phyloP scores from a whole-genome alignment of 495 filamentous ascomycete genomes.

The Tirmania nivea region DNA sequence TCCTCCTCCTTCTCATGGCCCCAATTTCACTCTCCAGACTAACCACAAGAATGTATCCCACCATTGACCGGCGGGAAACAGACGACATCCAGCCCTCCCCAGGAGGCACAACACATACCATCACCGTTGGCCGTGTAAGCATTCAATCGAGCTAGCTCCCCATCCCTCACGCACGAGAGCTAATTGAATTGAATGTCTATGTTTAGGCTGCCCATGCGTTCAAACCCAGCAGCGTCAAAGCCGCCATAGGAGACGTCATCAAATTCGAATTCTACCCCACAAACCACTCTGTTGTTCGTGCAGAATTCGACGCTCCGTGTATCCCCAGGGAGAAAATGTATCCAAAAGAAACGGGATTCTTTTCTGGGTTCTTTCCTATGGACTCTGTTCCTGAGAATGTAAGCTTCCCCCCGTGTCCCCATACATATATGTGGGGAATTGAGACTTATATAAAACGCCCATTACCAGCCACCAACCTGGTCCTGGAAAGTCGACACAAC shows the following conservation, averaged over 20 bases:
- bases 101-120: neutral
- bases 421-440: too few species aligned
- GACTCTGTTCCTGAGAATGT: conserved; percentile 22
- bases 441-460: neutral
- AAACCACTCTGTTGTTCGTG: conserved; percentile 36
- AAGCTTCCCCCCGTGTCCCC: conserved; percentile 2
- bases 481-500: conserved; percentile 33
- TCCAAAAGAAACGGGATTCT: conserved; percentile 26
- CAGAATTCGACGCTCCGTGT: conserved; percentile 34
- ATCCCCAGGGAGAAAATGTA: conserved; percentile 34
- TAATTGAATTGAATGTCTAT: neutral
- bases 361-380: conserved; percentile 23
- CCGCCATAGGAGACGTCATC: conserved; percentile 2
- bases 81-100: too few species aligned
- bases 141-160: neutral
- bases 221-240: neutral
- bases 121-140: neutral
- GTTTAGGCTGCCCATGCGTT: neutral
- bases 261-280: conserved; percentile 37
- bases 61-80: too few species aligned
- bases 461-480: conserved; percentile 26
- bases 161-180: neutral
- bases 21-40: too few species aligned
- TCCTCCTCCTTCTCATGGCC: too few species aligned
- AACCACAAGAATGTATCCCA: too few species aligned